Conservation (phyloP, 495 filamentous ascomycete genomes). For the Penicillium arizonense region DNA sequence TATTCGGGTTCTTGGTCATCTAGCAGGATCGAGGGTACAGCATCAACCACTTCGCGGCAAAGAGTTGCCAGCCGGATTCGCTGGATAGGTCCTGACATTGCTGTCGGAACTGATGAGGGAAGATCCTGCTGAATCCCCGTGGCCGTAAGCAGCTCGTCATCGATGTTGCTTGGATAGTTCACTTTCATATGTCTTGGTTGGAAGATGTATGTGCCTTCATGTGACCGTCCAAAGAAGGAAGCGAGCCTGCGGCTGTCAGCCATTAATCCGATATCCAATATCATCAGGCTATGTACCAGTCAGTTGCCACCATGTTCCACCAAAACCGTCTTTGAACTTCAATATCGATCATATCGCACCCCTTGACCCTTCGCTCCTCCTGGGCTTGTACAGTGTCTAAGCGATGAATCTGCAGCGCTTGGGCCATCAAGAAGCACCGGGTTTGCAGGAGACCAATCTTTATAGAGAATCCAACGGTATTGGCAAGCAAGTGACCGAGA, state of each 20-base stretch:
- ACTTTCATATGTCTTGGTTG: conserved; percentile 35
- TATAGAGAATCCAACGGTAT: conserved; percentile 20
- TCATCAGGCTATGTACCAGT: conserved; percentile 20
- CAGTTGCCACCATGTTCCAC: conserved; percentile 34
- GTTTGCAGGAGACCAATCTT: conserved; percentile 21
- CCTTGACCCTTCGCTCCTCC: conserved; percentile 22
- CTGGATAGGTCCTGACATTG: conserved; percentile 22
- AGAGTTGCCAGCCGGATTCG: conserved; percentile 22
- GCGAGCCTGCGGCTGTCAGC: conserved; percentile 21
- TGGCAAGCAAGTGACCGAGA: conserved; percentile 18
- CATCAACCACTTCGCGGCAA: conserved; percentile 31
- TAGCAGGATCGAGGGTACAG: conserved; percentile 20
- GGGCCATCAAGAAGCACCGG: conserved; percentile 24
- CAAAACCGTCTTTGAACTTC: conserved; percentile 32
- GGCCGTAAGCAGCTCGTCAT: conserved; percentile 24
- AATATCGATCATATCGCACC: conserved; percentile 26
- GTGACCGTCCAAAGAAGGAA: conserved; percentile 21
- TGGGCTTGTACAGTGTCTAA: conserved; percentile 22
- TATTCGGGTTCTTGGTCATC: conserved; percentile 22
- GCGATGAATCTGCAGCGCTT: conserved; percentile 24
- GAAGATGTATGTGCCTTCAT: conserved; percentile 26
- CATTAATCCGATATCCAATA: not conserved
- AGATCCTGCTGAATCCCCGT: conserved; percentile 4
- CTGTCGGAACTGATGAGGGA: conserved; percentile 19
- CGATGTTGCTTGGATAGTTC: conserved; percentile 25